These are phyloP conservation scores for Wickerhamiella spandovensis DNA, from an alignment of 805 yeast genomes.

Conservation along the genomic window DNA sequence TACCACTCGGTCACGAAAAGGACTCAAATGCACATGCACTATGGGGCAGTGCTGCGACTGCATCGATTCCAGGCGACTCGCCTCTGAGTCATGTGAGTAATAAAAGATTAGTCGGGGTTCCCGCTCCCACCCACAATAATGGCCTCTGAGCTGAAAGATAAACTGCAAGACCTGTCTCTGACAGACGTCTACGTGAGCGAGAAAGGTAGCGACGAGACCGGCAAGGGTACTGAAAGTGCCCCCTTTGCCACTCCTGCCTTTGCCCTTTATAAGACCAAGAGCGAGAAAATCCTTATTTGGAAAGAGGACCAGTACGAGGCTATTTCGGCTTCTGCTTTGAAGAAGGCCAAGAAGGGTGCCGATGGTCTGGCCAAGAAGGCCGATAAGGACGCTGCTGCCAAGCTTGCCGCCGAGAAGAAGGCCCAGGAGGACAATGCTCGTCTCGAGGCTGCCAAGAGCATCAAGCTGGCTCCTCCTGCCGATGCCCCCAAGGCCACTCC, in stretches of 20 bases:
- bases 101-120: no score
- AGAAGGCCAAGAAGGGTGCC: conserved; percentile 93
- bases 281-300: conserved; percentile 44
- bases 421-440: conserved; percentile 56
- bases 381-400: conserved; percentile 47
- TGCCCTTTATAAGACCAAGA: conserved; percentile 42
- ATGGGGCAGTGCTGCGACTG: no score
- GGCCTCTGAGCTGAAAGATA: background rate
- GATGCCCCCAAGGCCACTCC: conserved; percentile 56
- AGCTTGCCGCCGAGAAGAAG: conserved; percentile 38
- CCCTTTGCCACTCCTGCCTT: conserved; percentile 80
- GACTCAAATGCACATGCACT: no score
- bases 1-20: no score
- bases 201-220: conserved; percentile 32
- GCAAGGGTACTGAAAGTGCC: conserved; percentile 47
- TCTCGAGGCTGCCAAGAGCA: conserved; percentile 66
- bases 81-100: background rate
- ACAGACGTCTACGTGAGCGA: conserved; percentile 55
- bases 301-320: conserved; percentile 54
- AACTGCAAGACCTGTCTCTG: conserved; percentile 7
- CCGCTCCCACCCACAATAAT: background rate
- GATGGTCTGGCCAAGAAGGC: conserved; percentile 78
- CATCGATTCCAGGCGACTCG: no score
- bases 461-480: conserved; percentile 58
- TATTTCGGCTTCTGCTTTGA: conserved; percentile 80